Base-by-base conservation (phyloP, 1,284 basidiomycete genomes). In the Flammula alnicola region DNA sequence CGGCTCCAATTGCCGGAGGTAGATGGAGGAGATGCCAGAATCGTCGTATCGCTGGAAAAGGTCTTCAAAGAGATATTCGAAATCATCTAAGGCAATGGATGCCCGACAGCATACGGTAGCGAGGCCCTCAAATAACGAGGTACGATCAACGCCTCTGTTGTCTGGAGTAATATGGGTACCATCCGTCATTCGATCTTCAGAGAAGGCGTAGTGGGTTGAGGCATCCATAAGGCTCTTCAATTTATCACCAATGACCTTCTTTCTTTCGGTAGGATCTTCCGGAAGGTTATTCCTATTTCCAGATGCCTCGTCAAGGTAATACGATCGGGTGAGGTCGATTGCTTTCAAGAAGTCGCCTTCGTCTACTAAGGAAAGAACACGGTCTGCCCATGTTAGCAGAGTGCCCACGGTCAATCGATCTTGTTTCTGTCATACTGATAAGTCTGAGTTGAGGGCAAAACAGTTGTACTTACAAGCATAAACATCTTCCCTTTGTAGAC, bases 371-470 rank as follows among this genome's bases (percentile, higher is more conserved):
- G 84, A 77, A 23, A 98, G 74, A 17, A 99, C 86, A 17, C 91
- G 86, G 66, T 99, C 95, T 8, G 96, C 94, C 97, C 97, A 99
- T 1, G 94, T 93, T 36, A 96, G 75, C 19, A 98, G 75, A 0
- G 90, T 93, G 22, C 95, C 97, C 0, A 91, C 92, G 63, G 84
- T 80, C 1, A 98, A 60, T 49, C 85, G 84, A 51, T 84, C 77
- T 47, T 79, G 78, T 37, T 80, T 79, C 90, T 92, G 56, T 26
- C 17, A 30, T 5, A 29, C 16, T 40, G 7, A 37, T 40, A 33
- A 40, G 43, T 36, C 16, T 56, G 38, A 27, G 49, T 38, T 32
- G 23, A 44, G 29, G 12, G 22, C 43, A 33, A 30, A 27, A 31
- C 25, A 46, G 23, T 36, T 12, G 37, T 23, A 76, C 90, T 71